Evolutionary conservation across 768 basidiomycete genomes (phyloP), one percentile per base, ranked within the genome.

Genomic region (Candolleomyces eurysporus): DNA sequence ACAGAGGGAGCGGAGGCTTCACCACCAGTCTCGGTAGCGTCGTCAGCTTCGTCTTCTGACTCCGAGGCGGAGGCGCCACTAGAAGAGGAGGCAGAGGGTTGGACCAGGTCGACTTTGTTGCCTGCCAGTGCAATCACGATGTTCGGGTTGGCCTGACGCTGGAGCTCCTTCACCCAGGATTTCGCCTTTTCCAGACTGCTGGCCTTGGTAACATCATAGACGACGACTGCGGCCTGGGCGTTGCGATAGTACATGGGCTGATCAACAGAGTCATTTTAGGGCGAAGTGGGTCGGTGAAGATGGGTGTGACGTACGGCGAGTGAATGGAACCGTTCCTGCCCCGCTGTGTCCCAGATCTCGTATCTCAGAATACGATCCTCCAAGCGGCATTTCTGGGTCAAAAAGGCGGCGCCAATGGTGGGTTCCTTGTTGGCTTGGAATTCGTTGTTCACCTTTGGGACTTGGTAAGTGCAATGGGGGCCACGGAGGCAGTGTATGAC

Each of bases 191-290:
- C 96, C 61, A 99, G 82, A 69, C 94, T 96, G 60, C 90, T 84
- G 49, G 93, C 91, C 76, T 98, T 97, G 54, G 96, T 98, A 59
- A 98, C 88, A 72, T 98, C 97, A 74, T 98, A 98, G 19, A 98
- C 96, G 9, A 99, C 97, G 46, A 98, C 95, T 36, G 96, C 96
- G 4, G 96, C 96, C 73, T 96, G 93, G 8, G 96, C 94, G 69
- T 98, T 98, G 69, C 97, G 92, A 75, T 97, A 98, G 74, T 97
- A 97, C 96, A 98, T 98, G 50, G 97, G 96, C 91, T 93, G 63
- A 46, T 55, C 32, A 19, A 22, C 30, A 48, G 52, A 30, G 32
- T 36, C 36, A 36, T 11, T 36, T 36, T 32, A 53, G 60, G 57
- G 64, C 21, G 52, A 59, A 43, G 58, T 59, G 50, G 54, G 31